Evolutionary conservation across 2,329 filamentous ascomycete genomes (phyloP).

Genomic region (Xylariaceae sp.): DNA sequence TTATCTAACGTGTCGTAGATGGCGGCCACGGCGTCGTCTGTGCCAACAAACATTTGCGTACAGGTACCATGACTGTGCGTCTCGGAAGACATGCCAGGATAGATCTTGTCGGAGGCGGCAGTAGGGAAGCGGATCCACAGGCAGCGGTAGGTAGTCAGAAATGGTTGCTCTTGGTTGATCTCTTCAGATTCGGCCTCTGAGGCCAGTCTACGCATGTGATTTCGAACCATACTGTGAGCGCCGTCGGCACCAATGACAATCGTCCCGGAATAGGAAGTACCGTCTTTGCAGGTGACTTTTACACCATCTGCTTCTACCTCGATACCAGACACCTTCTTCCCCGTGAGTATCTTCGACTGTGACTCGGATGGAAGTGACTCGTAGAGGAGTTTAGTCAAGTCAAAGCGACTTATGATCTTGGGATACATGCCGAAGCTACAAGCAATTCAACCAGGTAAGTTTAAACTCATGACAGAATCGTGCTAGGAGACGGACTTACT

Average conservation of each 20-base stretch:
- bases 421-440: background rate
- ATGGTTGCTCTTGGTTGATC: conserved; percentile 1
- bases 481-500: background rate
- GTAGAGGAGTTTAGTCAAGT: background rate
- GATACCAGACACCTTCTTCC: background rate
- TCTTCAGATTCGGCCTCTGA: no score
- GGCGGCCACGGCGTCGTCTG: background rate
- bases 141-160: background rate
- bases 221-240: no score
- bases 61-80: background rate
- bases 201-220: no score
- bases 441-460: no score
- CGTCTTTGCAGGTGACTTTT: background rate
- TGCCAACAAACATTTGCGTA: background rate
- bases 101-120: background rate
- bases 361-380: background rate
- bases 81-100: background rate
- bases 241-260: no score
- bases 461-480: no score
- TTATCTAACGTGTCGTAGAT: background rate
- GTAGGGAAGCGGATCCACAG: background rate
- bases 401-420: background rate
- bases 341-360: background rate
- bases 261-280: background rate
- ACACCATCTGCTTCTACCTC: background rate